Percentiles rank a stretch among this genome's conserved stretches.
These are phyloP conservation scores for Tylopilus sp. DNA, from an alignment of 1,284 basidiomycete genomes.

Conservation along the genomic window DNA sequence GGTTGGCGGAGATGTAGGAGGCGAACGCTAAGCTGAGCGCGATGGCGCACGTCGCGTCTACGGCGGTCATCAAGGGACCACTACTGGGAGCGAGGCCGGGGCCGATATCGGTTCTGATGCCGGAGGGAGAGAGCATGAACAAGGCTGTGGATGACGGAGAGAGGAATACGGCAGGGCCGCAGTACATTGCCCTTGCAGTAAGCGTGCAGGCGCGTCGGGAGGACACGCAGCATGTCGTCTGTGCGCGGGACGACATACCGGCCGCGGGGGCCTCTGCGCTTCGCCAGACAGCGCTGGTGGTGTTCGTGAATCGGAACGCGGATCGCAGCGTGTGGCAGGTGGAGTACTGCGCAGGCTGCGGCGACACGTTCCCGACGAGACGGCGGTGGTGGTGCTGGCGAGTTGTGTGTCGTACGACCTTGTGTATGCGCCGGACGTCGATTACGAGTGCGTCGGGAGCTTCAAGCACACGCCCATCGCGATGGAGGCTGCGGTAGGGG, in stretches of 20 bases:
- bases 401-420: conserved; percentile 64
- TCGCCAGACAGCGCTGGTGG: conserved; percentile 27
- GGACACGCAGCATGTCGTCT: conserved; percentile 46
- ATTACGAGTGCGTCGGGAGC: conserved; percentile 39
- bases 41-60: conserved; percentile 46
- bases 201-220: conserved; percentile 35
- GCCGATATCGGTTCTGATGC: conserved; percentile 50
- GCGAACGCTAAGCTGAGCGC: conserved; percentile 42
- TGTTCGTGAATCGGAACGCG: conserved; percentile 60
- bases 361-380: conserved; percentile 5
- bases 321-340: conserved; percentile 54
- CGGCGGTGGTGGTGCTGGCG: conserved; percentile 47
- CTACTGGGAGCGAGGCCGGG: conserved; percentile 37
- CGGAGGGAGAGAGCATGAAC: conserved; percentile 54
- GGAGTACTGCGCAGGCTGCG: conserved; percentile 34
- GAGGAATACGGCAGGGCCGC: conserved; percentile 54
- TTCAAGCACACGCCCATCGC: conserved; percentile 57
- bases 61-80: conserved; percentile 45
- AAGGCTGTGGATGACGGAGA: conserved; percentile 58
- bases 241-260: conserved; percentile 27
- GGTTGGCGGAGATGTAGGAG: conserved; percentile 38
- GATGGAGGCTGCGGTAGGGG: conserved; percentile 41
- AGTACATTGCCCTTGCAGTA: conserved; percentile 49
- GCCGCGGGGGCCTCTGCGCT: conserved; percentile 11
- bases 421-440: conserved; percentile 25